phyloP scores from a whole-genome alignment of 345 rosid species.

The Carallia brachiata region DNA sequence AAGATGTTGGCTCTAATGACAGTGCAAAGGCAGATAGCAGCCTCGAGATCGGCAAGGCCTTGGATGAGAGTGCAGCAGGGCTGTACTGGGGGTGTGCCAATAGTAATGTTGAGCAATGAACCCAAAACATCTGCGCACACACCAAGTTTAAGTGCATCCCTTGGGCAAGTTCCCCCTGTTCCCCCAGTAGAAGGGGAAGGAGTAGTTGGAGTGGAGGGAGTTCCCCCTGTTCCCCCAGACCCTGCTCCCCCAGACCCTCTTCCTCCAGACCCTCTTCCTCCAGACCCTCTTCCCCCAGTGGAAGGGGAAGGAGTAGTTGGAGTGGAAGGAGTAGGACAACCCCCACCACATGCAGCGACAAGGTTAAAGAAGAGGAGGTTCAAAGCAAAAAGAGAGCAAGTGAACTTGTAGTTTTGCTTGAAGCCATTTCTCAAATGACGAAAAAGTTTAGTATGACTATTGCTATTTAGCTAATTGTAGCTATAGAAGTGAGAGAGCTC shows the following conservation, averaged over 20 bases:
- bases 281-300: no score
- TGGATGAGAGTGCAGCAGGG: conserved; percentile 51
- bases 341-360: conserved; percentile 34
- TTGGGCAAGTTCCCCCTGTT: conserved; percentile 35
- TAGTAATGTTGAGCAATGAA: conserved; percentile 43
- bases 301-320: no score
- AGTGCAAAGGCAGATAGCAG: conserved; percentile 59
- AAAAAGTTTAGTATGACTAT: neutral
- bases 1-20: conserved; percentile 48
- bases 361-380: conserved; percentile 51
- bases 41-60: conserved; percentile 53
- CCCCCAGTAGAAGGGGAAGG: conserved; percentile 26
- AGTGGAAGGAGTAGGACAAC: conserved; percentile 36
- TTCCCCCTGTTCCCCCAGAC: no score
- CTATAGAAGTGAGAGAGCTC: conserved; percentile 5
- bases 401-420: conserved; percentile 34
- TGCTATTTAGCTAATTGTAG: conserved; percentile 7
- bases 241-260: no score
- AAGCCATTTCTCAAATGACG: conserved; percentile 33
- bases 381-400: conserved; percentile 48
- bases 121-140: conserved; percentile 45
- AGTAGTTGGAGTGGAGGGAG: neutral
- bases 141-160: conserved; percentile 50
- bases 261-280: no score
- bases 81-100: conserved; percentile 46